phyloP scores from a whole-genome alignment of 2,329 filamentous ascomycete species.

The Penicillium paneum region DNA sequence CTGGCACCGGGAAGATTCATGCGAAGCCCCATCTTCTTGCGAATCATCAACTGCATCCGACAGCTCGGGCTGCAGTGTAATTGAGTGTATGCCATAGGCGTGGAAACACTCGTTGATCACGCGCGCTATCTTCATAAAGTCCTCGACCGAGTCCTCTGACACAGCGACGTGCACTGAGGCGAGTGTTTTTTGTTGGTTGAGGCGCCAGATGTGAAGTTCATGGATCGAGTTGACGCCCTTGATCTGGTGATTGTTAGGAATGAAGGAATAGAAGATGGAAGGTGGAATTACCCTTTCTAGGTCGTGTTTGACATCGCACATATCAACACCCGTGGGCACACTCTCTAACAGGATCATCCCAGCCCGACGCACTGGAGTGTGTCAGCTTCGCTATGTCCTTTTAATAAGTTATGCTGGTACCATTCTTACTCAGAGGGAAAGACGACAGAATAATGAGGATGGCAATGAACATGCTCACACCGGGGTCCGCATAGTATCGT shows the following conservation, averaged over 20 bases:
- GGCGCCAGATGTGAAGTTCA: slow-evolving; percentile 70
- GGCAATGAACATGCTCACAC: slow-evolving; percentile 64
- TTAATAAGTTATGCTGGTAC: not conserved
- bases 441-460: slow-evolving; percentile 68
- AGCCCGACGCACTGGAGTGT: slow-evolving; percentile 24
- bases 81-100: slow-evolving; percentile 69
- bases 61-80: slow-evolving; percentile 67
- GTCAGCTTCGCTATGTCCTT: slow-evolving; percentile 1
- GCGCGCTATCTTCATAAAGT: slow-evolving; percentile 60
- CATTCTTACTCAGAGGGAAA: slow-evolving; percentile 48
- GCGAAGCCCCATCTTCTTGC: not conserved
- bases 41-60: slow-evolving; percentile 16
- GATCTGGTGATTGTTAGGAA: slow-evolving; percentile 47
- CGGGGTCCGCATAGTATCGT: slow-evolving; percentile 70
- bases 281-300: slow-evolving; percentile 56
- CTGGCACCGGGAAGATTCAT: slow-evolving; percentile 43
- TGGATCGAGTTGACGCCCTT: slow-evolving; percentile 65
- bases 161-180: slow-evolving; percentile 69
- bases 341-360: slow-evolving; percentile 67
- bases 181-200: slow-evolving; percentile 67
- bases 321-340: slow-evolving; percentile 58
- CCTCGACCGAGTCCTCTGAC: slow-evolving; percentile 53
- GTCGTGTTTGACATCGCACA: slow-evolving; percentile 65
- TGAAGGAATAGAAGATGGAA: not conserved
- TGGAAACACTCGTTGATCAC: slow-evolving; percentile 67